Evolutionary conservation across 2,329 filamentous ascomycete species (phyloP).

Genomic region (Aureobasidium subglaciale): DNA sequence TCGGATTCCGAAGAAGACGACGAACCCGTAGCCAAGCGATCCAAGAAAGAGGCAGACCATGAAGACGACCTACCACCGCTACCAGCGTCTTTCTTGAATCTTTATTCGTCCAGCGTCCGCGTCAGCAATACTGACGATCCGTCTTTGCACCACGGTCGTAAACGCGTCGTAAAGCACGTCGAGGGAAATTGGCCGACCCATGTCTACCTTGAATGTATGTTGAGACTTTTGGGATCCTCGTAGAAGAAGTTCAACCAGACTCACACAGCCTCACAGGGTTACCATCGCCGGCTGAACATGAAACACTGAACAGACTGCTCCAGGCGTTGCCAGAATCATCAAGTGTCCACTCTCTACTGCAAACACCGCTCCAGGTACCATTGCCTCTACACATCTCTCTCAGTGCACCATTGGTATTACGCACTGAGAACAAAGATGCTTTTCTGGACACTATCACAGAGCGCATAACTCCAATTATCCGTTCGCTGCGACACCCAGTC

Average conservation of each 20-base stretch:
- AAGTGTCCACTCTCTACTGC: conserved; percentile 60
- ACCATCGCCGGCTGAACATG: conserved; percentile 2
- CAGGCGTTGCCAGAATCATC: background rate
- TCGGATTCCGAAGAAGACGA: conserved; percentile 45
- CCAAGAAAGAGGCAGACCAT: conserved; percentile 6
- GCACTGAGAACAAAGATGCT: conserved; percentile 60
- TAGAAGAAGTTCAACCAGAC: background rate
- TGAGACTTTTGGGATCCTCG: background rate
- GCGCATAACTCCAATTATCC: conserved; percentile 15
- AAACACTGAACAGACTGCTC: background rate
- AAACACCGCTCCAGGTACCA: conserved; percentile 68
- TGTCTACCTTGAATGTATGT: conserved; percentile 84
- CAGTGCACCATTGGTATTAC: conserved; percentile 70
- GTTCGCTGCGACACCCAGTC: conserved; percentile 29
- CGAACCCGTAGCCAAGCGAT: conserved; percentile 1
- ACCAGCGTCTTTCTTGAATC: conserved; percentile 73
- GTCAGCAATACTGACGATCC: conserved; percentile 76
- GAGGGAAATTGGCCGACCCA: conserved; percentile 90
- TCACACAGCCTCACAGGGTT: conserved; percentile 10
- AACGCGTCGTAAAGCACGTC: conserved; percentile 73
- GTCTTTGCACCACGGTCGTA: conserved; percentile 74
- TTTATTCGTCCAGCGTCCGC: conserved; percentile 78
- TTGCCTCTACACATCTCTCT: conserved; percentile 86
- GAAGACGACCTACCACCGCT: conserved; percentile 42
- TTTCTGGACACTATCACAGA: conserved; percentile 55